Evolutionary conservation across 2,329 filamentous ascomycete genomes (phyloP).

Genomic region (Setomelanomma holmii): DNA sequence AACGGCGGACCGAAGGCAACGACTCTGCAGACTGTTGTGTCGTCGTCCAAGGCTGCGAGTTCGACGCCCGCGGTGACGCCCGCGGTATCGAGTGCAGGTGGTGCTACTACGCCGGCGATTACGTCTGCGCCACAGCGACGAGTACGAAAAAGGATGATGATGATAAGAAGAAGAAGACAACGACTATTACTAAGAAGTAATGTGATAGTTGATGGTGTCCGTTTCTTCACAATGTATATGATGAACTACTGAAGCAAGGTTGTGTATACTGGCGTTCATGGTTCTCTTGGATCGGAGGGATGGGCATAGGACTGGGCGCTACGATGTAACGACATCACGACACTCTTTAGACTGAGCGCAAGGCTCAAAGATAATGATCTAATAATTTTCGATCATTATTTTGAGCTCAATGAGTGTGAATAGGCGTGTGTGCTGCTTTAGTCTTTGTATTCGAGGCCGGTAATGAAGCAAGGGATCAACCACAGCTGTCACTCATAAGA

Average conservation of each 20-base stretch:
- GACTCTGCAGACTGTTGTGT: conserved; percentile 11
- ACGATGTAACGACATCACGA: neutral
- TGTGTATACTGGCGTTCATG: neutral
- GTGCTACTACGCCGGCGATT: neutral
- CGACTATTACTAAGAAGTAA: conserved; percentile 6
- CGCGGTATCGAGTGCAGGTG: neutral
- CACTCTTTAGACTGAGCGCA: neutral
- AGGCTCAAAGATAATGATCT: too few species aligned
- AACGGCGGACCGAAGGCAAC: neutral
- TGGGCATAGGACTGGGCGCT: neutral
- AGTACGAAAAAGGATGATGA: neutral
- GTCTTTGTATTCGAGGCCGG: too few species aligned
- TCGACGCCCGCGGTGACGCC: neutral
- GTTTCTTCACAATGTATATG: neutral
- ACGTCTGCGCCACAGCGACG: neutral
- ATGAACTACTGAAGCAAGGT: neutral
- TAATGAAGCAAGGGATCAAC: too few species aligned
- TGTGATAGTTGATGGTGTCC: neutral
- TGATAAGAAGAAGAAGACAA: conserved; percentile 1
- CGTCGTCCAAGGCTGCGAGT: conserved; percentile 1
- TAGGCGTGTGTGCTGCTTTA: neutral
- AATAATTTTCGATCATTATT: too few species aligned
- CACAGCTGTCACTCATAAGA: too few species aligned
- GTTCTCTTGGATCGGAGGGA: neutral
- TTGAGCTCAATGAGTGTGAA: neutral